Conservation (phyloP, 2,329 filamentous ascomycete species). For the Ascochyta pisi region DNA sequence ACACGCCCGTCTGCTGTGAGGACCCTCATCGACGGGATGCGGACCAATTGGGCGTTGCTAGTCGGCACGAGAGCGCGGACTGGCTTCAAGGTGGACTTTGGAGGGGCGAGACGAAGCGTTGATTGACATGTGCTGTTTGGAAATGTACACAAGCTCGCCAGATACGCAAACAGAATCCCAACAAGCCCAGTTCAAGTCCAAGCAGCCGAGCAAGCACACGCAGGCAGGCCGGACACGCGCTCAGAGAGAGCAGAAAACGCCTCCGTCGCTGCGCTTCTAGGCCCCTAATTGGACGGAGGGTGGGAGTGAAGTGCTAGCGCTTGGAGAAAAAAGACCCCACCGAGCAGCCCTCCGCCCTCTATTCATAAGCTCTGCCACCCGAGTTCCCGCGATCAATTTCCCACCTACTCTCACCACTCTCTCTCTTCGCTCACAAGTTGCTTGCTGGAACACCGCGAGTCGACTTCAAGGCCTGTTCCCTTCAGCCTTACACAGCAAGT, state of each 20-base stretch:
- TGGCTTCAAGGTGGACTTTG: conserved; percentile 28
- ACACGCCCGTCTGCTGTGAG: conserved; percentile 14
- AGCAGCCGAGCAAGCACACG: conserved; percentile 24
- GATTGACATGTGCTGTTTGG: conserved; percentile 29
- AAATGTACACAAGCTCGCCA: conserved; percentile 17
- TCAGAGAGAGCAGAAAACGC: conserved; percentile 29
- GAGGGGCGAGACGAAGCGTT: conserved; percentile 23
- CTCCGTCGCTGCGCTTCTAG: conserved; percentile 35
- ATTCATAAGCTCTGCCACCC: conserved; percentile 47
- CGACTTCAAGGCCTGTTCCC: conserved; percentile 35
- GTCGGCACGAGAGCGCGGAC: conserved; percentile 7
- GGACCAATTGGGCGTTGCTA: conserved; percentile 23
- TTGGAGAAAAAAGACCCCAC: conserved; percentile 47
- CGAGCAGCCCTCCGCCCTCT: conserved; percentile 31
- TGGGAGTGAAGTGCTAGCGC: conserved; percentile 45
- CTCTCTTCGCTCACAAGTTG: conserved; percentile 32
- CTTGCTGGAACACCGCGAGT: conserved; percentile 40
- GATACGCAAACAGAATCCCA: conserved; percentile 29
- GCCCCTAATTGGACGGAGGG: conserved; percentile 38
- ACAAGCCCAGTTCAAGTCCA: conserved; percentile 24
- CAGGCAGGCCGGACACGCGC: conserved; percentile 26
- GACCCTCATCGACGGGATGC: conserved; percentile 2
- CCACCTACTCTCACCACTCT: conserved; percentile 16
- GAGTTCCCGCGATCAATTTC: conserved; percentile 28
- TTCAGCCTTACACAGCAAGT: conserved; percentile 33